Evolutionary conservation across 148 eudicot species (phyloP).

Genomic region (Silene latifolia): DNA sequence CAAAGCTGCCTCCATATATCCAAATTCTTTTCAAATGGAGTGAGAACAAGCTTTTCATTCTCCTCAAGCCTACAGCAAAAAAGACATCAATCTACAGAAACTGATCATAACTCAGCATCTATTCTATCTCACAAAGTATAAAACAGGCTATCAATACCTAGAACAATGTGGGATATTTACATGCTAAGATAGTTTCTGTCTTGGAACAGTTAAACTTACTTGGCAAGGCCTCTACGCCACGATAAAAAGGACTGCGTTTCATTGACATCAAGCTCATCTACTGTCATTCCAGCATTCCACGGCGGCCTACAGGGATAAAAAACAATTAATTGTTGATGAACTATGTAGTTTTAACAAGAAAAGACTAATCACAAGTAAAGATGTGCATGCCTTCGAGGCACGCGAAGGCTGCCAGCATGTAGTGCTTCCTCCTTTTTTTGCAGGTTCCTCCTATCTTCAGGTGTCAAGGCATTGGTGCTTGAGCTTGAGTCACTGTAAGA

Average conservation of each 20-base stretch:
- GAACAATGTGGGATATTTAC: not conserved
- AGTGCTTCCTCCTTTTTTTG: constrained; percentile 78
- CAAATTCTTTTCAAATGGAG: constrained; percentile 97
- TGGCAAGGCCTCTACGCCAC: constrained; percentile 93
- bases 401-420: constrained; percentile 85
- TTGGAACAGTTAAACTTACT: constrained; percentile 38
- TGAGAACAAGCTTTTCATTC: constrained; percentile 89
- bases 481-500: constrained; percentile 64
- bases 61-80: constrained; percentile 70
- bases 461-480: constrained; percentile 48
- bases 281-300: constrained; percentile 78
- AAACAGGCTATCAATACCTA: not conserved
- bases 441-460: constrained; percentile 55
- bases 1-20: constrained; percentile 99
- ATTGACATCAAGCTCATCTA: constrained; percentile 82
- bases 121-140: not conserved
- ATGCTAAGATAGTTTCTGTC: not conserved
- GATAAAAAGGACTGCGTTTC: constrained; percentile 74
- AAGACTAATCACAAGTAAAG: not conserved
- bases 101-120: not conserved
- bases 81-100: not conserved
- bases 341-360: not conserved
- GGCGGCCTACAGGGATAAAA: constrained; percentile 57
- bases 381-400: constrained; percentile 75
- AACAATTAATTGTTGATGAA: constrained; percentile 7